These are phyloP conservation scores for Cinchona pubescens DNA, from an alignment of 257 asterid species.

Conservation along the genomic window DNA sequence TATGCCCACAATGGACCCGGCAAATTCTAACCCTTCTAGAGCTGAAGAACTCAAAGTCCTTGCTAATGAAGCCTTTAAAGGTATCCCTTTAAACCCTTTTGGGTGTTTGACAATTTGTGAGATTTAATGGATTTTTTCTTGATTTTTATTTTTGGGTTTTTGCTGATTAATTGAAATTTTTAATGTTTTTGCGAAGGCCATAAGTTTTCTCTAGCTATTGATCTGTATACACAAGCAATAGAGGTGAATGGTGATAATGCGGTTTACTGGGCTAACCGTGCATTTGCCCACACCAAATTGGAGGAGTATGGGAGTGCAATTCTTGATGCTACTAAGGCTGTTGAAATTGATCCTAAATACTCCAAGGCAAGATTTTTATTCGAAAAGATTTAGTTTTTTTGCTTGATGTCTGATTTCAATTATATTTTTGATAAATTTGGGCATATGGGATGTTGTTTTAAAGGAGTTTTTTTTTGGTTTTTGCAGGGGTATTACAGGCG, in stretches of 20 bases:
- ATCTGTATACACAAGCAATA: constrained; percentile 87
- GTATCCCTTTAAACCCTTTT: constrained; percentile 30
- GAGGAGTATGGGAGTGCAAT: constrained; percentile 99
- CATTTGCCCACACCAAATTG: constrained; percentile 88
- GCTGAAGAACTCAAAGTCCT: constrained; percentile 79
- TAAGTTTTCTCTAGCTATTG: constrained; percentile 88
- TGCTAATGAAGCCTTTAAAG: constrained; percentile 96
- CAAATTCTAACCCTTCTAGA: constrained; percentile 41
- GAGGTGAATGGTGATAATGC: constrained; percentile 63
- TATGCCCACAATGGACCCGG: constrained; percentile 81
- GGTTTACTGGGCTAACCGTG: constrained; percentile 97
- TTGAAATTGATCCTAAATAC: constrained; percentile 83
- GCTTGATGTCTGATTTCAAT: background rate
- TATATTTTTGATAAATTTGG: background rate
- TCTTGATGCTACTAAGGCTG: constrained; percentile 76
- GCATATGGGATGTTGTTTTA: constrained; percentile 10
- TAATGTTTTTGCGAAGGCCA: constrained; percentile 46
- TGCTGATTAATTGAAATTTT: constrained; percentile 4
- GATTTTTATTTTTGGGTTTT: constrained; percentile 7
- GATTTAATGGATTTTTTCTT: background rate
- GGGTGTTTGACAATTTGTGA: background rate
- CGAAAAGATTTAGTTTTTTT: background rate
- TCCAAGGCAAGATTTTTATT: constrained; percentile 56
- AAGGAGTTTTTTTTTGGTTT: constrained; percentile 7
- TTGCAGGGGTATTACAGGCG: constrained; percentile 93